These are phyloP conservation scores for Nitzschia sp. DNA, from an alignment of 108 stramenopile species.

Conservation along the genomic window DNA sequence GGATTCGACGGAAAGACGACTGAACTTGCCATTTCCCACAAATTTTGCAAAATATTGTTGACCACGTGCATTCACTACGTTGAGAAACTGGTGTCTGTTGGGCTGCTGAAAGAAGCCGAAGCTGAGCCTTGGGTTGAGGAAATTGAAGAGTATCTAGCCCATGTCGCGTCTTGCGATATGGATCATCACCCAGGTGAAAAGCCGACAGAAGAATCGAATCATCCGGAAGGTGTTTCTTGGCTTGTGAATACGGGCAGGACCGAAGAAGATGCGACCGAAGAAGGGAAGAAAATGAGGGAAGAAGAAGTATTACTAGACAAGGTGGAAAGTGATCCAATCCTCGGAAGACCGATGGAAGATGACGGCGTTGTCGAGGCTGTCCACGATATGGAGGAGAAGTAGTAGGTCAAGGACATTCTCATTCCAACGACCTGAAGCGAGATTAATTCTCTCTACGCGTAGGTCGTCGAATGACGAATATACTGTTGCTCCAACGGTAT, in stretches of 20 bases:
- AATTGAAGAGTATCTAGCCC: constrained; percentile 35
- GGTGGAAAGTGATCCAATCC: background rate
- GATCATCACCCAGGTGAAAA: constrained; percentile 28
- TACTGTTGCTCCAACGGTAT: no score
- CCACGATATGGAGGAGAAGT: no score
- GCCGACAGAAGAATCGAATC: background rate
- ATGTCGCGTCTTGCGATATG: constrained; percentile 20
- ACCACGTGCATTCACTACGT: constrained; percentile 44
- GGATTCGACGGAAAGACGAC: constrained; percentile 40
- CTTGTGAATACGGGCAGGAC: background rate
- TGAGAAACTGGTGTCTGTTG: constrained; percentile 39
- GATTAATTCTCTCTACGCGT: no score
- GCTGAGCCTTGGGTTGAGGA: constrained; percentile 57
- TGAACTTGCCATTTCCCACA: constrained; percentile 54
- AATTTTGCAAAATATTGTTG: constrained; percentile 68
- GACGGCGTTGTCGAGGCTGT: no score
- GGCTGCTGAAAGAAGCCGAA: constrained; percentile 67
- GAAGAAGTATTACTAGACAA: background rate
- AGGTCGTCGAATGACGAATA: no score
- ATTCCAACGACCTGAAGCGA: no score
- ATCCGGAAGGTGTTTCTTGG: background rate
- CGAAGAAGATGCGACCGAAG: background rate
- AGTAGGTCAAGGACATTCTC: no score
- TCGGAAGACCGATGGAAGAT: no score
- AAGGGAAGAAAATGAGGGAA: background rate